Conservation (phyloP, 768 basidiomycete species). For the Boletus patriciae region DNA sequence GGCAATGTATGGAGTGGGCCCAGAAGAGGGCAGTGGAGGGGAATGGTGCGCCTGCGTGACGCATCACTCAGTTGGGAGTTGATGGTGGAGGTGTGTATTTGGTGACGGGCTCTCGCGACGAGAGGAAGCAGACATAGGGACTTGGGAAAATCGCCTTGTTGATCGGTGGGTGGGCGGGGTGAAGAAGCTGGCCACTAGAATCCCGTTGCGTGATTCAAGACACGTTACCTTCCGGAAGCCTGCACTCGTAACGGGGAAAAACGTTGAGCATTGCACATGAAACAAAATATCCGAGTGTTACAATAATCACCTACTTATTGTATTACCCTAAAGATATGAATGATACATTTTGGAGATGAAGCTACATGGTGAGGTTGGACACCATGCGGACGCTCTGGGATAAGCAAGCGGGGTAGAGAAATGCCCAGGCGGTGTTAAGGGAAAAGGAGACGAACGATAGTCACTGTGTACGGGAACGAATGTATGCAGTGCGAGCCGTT, state of each 20-base stretch:
- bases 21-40: background rate
- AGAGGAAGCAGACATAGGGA: background rate
- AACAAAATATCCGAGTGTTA: background rate
- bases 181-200: background rate
- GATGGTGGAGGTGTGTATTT: background rate
- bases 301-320: background rate
- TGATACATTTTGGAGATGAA: background rate
- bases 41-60: background rate
- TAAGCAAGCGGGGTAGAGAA: too few species aligned
- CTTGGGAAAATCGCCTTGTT: background rate
- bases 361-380: background rate
- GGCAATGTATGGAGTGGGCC: conserved; percentile 15
- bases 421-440: background rate
- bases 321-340: background rate
- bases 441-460: background rate
- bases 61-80: background rate
- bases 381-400: too few species aligned
- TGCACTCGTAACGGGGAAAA: background rate
- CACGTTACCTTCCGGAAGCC: background rate
- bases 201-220: background rate
- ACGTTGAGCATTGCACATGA: background rate
- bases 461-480: background rate
- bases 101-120: background rate
- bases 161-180: background rate
- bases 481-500: background rate